Percentiles rank a stretch among this genome's conserved stretches.
Evolutionary conservation across 2,329 filamentous ascomycete genomes (phyloP).

Genomic region (Ceratocystis variospora): DNA sequence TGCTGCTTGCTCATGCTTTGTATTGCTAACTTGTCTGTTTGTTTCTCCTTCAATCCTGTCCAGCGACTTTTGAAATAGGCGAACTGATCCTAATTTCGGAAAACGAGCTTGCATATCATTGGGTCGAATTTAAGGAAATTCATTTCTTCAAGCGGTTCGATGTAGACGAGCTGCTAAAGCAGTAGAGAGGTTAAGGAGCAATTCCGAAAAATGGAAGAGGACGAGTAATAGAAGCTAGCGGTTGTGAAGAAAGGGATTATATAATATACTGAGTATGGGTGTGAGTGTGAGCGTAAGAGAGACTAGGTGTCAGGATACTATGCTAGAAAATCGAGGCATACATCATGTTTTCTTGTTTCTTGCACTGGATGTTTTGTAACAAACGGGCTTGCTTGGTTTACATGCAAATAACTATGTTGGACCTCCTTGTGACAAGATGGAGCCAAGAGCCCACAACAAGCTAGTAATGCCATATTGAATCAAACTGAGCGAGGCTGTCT

Average conservation of each 20-base stretch:
- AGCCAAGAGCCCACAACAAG: not conserved
- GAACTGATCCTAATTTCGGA: slow-evolving; percentile 66
- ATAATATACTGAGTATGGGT: not conserved
- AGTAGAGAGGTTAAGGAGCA: not conserved
- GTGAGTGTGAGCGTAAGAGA: too few species aligned
- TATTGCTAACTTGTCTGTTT: slow-evolving; percentile 43
- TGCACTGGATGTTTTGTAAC: too few species aligned
- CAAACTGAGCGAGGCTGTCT: slow-evolving; percentile 2
- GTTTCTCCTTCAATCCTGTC: not conserved
- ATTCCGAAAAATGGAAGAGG: not conserved
- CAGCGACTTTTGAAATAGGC: slow-evolving; percentile 2
- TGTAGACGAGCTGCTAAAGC: slow-evolving; percentile 37
- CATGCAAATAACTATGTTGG: not conserved
- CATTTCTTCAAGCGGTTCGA: slow-evolving; percentile 48
- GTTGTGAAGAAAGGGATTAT: not conserved
- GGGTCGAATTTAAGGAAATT: slow-evolving; percentile 50
- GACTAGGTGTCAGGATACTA: too few species aligned
- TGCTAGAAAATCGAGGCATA: too few species aligned
- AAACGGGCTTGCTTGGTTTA: too few species aligned
- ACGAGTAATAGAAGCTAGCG: not conserved
- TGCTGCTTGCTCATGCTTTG: slow-evolving; percentile 39
- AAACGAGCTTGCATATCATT: slow-evolving; percentile 69
- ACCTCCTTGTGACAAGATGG: not conserved
- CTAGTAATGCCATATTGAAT: slow-evolving; percentile 1
- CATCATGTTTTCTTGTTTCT: too few species aligned